Evolutionary conservation across 2,329 filamentous ascomycete species (phyloP).

Genomic region (Fusarium papillatum): DNA sequence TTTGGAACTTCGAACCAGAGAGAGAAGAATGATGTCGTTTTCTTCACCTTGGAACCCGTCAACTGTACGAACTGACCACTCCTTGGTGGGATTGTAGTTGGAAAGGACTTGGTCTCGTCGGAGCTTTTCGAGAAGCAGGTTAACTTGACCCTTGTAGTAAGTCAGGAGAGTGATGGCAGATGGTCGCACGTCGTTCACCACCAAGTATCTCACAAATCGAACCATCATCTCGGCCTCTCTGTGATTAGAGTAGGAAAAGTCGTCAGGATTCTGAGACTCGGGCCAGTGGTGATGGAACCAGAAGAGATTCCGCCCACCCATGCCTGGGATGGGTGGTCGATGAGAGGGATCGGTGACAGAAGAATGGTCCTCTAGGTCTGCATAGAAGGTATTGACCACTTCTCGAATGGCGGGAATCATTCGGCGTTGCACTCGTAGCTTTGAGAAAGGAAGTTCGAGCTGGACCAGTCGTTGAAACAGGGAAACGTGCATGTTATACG

Average conservation of each 20-base stretch:
- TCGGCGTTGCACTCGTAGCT: constrained; percentile 76
- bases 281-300: constrained; percentile 68
- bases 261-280: constrained; percentile 70
- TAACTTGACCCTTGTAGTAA: constrained; percentile 89
- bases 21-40: constrained; percentile 86
- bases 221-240: constrained; percentile 84
- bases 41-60: constrained; percentile 95
- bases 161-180: constrained; percentile 83
- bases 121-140: constrained; percentile 68
- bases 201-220: constrained; percentile 78
- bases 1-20: constrained; percentile 80
- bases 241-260: constrained; percentile 77
- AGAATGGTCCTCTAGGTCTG: constrained; percentile 58
- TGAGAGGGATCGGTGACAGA: constrained; percentile 49
- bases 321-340: constrained; percentile 60
- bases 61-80: constrained; percentile 79
- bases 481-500: constrained; percentile 79
- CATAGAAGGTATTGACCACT: constrained; percentile 63
- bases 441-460: constrained; percentile 73
- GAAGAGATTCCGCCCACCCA: constrained; percentile 54
- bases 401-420: constrained; percentile 62
- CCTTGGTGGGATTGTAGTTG: constrained; percentile 47
- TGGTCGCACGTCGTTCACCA: constrained; percentile 72
- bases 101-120: constrained; percentile 46
- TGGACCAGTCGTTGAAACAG: constrained; percentile 85